These are phyloP conservation scores for Erodium moschatum DNA, from an alignment of 441 rosid species.

Conservation along the genomic window DNA sequence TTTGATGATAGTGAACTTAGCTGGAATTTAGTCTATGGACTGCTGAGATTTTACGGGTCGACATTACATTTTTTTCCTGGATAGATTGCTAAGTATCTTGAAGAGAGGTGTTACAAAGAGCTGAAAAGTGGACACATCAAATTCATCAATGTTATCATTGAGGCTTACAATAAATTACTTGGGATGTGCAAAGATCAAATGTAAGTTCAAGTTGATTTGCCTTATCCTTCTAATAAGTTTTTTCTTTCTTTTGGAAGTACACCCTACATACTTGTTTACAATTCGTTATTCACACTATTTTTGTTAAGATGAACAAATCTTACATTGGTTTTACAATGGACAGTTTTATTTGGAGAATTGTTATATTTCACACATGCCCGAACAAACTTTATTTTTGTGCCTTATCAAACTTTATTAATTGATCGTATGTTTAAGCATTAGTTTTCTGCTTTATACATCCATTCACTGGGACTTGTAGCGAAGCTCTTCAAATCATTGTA, in stretches of 20 bases:
- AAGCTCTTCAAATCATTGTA: no score
- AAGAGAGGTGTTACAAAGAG: conserved; percentile 89
- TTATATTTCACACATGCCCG: no score
- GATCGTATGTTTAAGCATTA: no score
- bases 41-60: conserved; percentile 11
- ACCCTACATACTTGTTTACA: background rate
- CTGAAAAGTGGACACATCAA: conserved; percentile 61
- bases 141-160: conserved; percentile 52
- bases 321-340: background rate
- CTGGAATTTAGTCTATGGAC: conserved; percentile 2
- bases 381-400: no score
- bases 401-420: no score
- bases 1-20: background rate
- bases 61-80: conserved; percentile 13
- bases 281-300: background rate
- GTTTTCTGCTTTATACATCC: no score
- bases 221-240: background rate
- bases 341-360: no score
- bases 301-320: background rate
- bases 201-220: conserved; percentile 33
- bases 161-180: conserved; percentile 68
- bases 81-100: conserved; percentile 85
- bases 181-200: conserved; percentile 76
- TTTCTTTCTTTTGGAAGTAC: background rate
- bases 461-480: no score